Evolutionary conservation across 805 yeast genomes (phyloP).

Genomic region (Candida vartiovaarae): DNA sequence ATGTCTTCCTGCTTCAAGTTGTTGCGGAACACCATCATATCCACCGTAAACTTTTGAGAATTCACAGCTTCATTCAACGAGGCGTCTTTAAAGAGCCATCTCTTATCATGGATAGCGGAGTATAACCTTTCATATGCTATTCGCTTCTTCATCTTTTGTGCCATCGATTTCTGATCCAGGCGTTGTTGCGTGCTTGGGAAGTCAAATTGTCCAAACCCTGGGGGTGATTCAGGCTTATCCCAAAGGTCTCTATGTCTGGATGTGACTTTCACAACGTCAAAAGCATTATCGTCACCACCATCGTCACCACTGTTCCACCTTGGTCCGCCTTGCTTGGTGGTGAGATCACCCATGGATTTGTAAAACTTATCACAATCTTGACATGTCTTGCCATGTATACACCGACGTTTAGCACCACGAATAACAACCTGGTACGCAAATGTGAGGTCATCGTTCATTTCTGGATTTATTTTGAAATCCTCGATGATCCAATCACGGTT

Average conservation of each 20-base stretch:
- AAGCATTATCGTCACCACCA: conserved; percentile 1
- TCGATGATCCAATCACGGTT: conserved; percentile 30
- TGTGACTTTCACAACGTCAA: conserved; percentile 15
- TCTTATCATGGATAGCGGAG: conserved; percentile 35
- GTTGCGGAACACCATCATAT: conserved; percentile 16
- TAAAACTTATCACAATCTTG: conserved; percentile 27
- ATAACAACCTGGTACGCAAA: conserved; percentile 29
- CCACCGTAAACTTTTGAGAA: conserved; percentile 25
- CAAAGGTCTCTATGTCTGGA: conserved; percentile 23
- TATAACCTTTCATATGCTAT: conserved; percentile 38
- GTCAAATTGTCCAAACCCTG: conserved; percentile 53
- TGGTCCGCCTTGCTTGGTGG: conserved; percentile 20
- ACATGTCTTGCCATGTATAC: conserved; percentile 31
- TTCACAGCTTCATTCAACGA: conserved; percentile 32
- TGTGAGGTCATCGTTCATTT: conserved; percentile 19
- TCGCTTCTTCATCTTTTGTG: conserved; percentile 27
- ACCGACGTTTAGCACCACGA: conserved; percentile 27
- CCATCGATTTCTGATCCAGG: conserved; percentile 29
- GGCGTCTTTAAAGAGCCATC: conserved; percentile 39
- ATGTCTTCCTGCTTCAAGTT: conserved; percentile 6
- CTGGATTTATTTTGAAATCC: conserved; percentile 33
- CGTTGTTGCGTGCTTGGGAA: conserved; percentile 53
- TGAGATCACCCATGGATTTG: conserved; percentile 22
- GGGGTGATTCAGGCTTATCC: conserved; percentile 41
- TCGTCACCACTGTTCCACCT: conserved; percentile 19